Conservation (phyloP, 2,329 filamentous ascomycete genomes). For the Fusarium sororula region DNA sequence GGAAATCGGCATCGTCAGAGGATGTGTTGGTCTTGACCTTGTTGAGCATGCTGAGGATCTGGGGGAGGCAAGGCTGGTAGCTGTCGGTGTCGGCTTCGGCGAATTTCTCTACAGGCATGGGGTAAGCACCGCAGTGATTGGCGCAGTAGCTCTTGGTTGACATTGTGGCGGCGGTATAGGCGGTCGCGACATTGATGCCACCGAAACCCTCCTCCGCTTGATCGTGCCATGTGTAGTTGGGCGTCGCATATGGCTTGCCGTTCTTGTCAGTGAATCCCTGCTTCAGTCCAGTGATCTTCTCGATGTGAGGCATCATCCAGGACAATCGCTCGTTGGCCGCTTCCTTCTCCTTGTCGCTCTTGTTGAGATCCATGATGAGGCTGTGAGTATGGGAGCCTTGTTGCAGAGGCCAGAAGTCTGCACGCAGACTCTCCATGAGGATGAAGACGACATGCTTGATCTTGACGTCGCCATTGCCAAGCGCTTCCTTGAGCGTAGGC, state of each 20-base stretch:
- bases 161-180: conserved; percentile 53
- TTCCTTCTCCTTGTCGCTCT: conserved; percentile 39
- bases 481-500: conserved; percentile 37
- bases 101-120: conserved; percentile 55
- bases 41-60: conserved; percentile 49
- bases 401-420: conserved; percentile 56
- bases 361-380: conserved; percentile 39
- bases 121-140: conserved; percentile 54
- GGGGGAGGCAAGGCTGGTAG: conserved; percentile 57
- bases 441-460: conserved; percentile 57
- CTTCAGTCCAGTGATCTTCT: conserved; percentile 31
- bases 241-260: conserved; percentile 40
- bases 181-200: conserved; percentile 53
- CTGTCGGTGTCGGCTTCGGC: conserved; percentile 52
- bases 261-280: conserved; percentile 35
- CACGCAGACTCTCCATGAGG: conserved; percentile 56
- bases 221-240: conserved; percentile 42
- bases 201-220: conserved; percentile 43
- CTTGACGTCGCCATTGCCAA: conserved; percentile 44
- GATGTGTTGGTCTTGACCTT: conserved; percentile 34
- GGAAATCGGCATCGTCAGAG: conserved; percentile 34
- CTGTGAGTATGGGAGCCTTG: conserved; percentile 52
- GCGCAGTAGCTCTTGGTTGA: conserved; percentile 56
- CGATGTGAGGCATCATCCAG: conserved; percentile 34
- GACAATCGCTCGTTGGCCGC: conserved; percentile 43